A percentile compares a stretch with the other conserved stretches of the same genome.
Conservation (phyloP, 2,329 filamentous ascomycete species). For the Colletotrichum sp. region DNA sequence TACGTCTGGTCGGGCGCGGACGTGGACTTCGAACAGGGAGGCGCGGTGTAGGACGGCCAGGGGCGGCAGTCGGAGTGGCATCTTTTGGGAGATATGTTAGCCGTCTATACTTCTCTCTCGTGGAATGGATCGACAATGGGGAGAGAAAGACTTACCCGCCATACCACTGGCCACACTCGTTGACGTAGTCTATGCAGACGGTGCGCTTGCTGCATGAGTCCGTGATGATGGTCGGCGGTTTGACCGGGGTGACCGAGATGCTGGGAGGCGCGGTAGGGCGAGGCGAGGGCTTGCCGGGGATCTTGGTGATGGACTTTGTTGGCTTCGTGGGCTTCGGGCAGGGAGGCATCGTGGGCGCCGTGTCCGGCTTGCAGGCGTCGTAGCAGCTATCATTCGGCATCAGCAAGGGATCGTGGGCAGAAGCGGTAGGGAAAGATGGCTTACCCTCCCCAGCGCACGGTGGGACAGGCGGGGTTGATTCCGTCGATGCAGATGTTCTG, state of each 20-base stretch:
- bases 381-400: slow-evolving; percentile 29
- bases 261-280: neutral
- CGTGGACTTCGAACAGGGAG: slow-evolving; percentile 17
- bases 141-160: slow-evolving; percentile 24
- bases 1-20: neutral
- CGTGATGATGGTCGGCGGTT: neutral
- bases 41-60: slow-evolving; percentile 22
- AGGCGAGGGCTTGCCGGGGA: neutral
- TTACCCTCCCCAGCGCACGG: slow-evolving; percentile 31
- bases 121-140: slow-evolving; percentile 14
- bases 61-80: slow-evolving; percentile 20
- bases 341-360: slow-evolving; percentile 13
- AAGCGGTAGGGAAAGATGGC: neutral
- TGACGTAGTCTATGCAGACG: slow-evolving; percentile 24
- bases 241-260: neutral
- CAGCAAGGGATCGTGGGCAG: neutral
- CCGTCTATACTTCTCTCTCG: no score
- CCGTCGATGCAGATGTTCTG: slow-evolving; percentile 30
- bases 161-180: slow-evolving; percentile 24
- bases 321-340: slow-evolving; percentile 1
- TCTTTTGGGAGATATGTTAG: neutral
- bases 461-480: slow-evolving; percentile 29
- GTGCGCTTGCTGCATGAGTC: slow-evolving; percentile 28
- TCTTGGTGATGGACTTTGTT: neutral
- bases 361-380: slow-evolving; percentile 27